Conservation (phyloP, 1,139 yeast genomes). For the Suhomyces terraborum region DNA sequence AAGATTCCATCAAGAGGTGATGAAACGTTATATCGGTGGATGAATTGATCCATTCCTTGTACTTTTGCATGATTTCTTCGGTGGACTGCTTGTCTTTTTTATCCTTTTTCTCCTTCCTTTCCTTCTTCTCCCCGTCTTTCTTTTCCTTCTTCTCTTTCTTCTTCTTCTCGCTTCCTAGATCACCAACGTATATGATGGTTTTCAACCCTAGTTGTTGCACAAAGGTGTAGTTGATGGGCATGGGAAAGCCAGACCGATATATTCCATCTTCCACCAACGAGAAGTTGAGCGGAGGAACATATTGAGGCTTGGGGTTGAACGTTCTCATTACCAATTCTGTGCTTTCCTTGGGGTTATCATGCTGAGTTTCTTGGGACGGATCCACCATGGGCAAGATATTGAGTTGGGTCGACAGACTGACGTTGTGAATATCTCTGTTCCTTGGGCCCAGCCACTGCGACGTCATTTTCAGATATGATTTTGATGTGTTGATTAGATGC, state of each 20-base stretch:
- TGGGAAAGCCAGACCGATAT: conserved; percentile 92
- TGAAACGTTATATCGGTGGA: conserved; percentile 56
- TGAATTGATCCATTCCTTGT: conserved; percentile 64
- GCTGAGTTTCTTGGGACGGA: background rate
- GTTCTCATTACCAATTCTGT: conserved; percentile 11
- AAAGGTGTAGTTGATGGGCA: conserved; percentile 79
- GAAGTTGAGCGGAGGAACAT: conserved; percentile 89
- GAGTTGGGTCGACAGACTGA: conserved; percentile 12
- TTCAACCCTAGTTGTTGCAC: conserved; percentile 67
- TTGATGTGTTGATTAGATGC: background rate
- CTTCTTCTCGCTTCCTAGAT: conserved; percentile 41
- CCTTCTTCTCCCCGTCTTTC: conserved; percentile 5
- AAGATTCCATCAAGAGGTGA: conserved; percentile 65
- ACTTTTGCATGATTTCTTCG: conserved; percentile 44
- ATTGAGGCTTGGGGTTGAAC: conserved; percentile 24
- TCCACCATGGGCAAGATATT: conserved; percentile 14
- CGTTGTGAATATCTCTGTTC: conserved; percentile 12
- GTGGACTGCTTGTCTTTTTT: conserved; percentile 40
- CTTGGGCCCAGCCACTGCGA: conserved; percentile 7
- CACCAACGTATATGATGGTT: conserved; percentile 86
- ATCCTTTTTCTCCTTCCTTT: conserved; percentile 13
- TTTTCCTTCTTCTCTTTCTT: conserved; percentile 42
- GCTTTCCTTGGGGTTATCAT: background rate
- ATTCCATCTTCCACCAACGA: conserved; percentile 84
- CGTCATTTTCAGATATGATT: background rate